phyloP scores from a whole-genome alignment of 2,329 filamentous ascomycete species.

The Hymenotorrendiella dingleyae region DNA sequence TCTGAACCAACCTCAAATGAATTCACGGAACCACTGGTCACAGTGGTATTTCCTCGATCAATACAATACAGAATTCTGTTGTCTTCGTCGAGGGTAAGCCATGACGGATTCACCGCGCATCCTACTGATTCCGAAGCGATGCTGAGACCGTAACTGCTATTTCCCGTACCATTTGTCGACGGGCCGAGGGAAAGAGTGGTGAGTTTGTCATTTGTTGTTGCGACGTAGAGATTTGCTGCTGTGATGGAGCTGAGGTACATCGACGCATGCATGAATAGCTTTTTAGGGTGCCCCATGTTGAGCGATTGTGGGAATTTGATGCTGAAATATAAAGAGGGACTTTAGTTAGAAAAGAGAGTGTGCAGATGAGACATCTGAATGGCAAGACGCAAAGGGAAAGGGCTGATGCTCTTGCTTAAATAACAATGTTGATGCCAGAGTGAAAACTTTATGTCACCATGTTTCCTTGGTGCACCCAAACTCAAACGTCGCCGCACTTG shows the following conservation, averaged over 20 bases:
- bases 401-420: no score
- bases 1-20: slow-evolving; percentile 6
- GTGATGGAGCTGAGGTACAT: background rate
- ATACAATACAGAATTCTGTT: slow-evolving; percentile 14
- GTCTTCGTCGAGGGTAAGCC: slow-evolving; percentile 9
- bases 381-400: no score
- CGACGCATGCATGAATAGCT: background rate
- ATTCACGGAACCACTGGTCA: slow-evolving; percentile 11
- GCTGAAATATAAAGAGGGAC: no score
- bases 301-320: no score
- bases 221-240: background rate
- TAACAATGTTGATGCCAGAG: no score
- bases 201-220: background rate
- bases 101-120: slow-evolving; percentile 10
- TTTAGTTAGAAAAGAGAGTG: no score
- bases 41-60: slow-evolving; percentile 6
- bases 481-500: no score
- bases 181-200: slow-evolving; percentile 9
- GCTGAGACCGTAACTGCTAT: slow-evolving; percentile 7
- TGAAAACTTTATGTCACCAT: no score
- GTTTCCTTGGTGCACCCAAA: no score
- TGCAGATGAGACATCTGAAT: no score
- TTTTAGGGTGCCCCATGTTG: background rate
- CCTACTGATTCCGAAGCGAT: slow-evolving; percentile 1
- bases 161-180: no score